These are phyloP conservation scores for Geosmithia morbida DNA, from an alignment of 2,329 filamentous ascomycete species.

Conservation along the genomic window DNA sequence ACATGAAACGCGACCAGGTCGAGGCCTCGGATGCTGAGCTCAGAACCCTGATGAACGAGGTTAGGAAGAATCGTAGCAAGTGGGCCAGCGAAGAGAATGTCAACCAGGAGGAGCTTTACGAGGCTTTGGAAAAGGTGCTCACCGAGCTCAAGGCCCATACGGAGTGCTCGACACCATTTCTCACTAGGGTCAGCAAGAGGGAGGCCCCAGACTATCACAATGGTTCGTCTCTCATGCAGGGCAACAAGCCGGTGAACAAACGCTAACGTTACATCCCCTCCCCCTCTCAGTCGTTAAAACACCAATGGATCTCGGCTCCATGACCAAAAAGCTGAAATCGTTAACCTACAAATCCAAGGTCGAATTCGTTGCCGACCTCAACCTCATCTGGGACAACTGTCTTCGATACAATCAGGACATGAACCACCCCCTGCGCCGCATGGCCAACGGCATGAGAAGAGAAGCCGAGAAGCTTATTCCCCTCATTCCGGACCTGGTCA, in stretches of 20 bases:
- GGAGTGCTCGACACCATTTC: slow-evolving; percentile 91
- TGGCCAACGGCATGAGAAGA: slow-evolving; percentile 92
- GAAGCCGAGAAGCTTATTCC: slow-evolving; percentile 95
- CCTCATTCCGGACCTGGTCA: slow-evolving; percentile 81
- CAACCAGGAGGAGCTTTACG: slow-evolving; percentile 94
- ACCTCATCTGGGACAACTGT: slow-evolving; percentile 95
- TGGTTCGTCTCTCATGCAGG: slow-evolving; percentile 49
- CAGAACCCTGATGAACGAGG: slow-evolving; percentile 87
- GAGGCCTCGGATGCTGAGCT: slow-evolving; percentile 86
- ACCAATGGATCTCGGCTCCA: slow-evolving; percentile 92
- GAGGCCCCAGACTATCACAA: slow-evolving; percentile 93
- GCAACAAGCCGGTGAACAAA: not conserved
- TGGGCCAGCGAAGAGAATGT: slow-evolving; percentile 98
- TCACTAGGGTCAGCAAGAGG: slow-evolving; percentile 89
- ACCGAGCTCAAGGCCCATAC: slow-evolving; percentile 95
- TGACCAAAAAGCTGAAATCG: slow-evolving; percentile 93
- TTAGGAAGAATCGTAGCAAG: slow-evolving; percentile 94
- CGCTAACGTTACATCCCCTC: slow-evolving; percentile 8
- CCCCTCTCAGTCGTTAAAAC: slow-evolving; percentile 76
- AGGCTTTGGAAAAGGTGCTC: slow-evolving; percentile 90
- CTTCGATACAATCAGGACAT: slow-evolving; percentile 89
- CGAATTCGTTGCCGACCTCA: slow-evolving; percentile 87
- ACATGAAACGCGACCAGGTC: slow-evolving; percentile 81
- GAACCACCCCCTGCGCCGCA: slow-evolving; percentile 74
- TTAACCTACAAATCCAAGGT: slow-evolving; percentile 75